phyloP scores from a whole-genome alignment of 2,329 filamentous ascomycete species.

The Fusarium sp. region DNA sequence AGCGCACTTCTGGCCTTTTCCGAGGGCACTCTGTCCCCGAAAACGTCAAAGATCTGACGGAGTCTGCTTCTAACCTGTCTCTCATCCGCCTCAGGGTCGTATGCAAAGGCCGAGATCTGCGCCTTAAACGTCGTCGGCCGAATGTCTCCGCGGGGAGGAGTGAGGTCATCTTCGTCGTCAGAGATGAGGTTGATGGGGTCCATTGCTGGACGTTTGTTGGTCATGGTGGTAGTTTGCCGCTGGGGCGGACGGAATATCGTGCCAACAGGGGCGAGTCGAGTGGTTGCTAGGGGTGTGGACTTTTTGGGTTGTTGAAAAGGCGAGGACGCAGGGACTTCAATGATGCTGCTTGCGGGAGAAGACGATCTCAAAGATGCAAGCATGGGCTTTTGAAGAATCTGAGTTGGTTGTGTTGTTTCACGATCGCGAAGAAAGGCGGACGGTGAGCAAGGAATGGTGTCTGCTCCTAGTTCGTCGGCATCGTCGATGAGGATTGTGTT shows the following conservation, averaged over 20 bases:
- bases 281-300: conserved; percentile 59
- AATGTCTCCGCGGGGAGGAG: conserved; percentile 70
- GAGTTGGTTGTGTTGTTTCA: conserved; percentile 59
- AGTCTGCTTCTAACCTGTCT: conserved; percentile 51
- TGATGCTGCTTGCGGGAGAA: conserved; percentile 58
- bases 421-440: conserved; percentile 50
- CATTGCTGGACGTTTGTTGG: conserved; percentile 52
- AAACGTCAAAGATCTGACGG: conserved; percentile 53
- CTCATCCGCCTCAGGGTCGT: conserved; percentile 61
- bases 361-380: conserved; percentile 52
- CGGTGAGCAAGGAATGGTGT: conserved; percentile 61
- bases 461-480: conserved; percentile 59
- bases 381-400: conserved; percentile 57
- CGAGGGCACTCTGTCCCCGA: conserved; percentile 47
- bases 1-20: conserved; percentile 51
- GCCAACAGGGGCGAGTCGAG: conserved; percentile 79
- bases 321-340: conserved; percentile 93
- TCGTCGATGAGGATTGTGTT: conserved; percentile 49
- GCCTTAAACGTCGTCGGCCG: conserved; percentile 69
- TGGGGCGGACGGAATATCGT: conserved; percentile 73
- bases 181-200: conserved; percentile 62
- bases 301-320: conserved; percentile 66
- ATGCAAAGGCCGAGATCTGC: conserved; percentile 55
- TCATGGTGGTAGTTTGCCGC: conserved; percentile 38
- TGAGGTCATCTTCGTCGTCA: conserved; percentile 60